These are phyloP conservation scores for Zea luxurians DNA, from an alignment of 176 grass and related monocot genomes.

Conservation along the genomic window DNA sequence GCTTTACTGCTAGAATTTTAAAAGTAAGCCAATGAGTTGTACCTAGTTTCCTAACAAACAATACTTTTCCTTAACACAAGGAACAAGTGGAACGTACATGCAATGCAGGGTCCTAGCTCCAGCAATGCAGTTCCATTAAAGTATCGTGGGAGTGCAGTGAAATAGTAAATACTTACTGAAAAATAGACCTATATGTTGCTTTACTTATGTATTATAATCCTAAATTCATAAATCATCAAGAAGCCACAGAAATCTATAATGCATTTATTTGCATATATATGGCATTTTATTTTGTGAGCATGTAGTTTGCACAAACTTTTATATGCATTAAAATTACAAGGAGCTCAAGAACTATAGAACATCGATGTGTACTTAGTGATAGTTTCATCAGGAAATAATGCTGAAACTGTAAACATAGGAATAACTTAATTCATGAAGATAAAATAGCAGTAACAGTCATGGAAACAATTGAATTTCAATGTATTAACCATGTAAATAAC, in stretches of 20 bases:
- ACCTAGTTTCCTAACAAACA: not conserved
- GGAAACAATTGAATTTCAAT: not conserved
- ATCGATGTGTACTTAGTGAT: not conserved
- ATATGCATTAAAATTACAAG: not conserved
- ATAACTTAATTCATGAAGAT: not conserved
- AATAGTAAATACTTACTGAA: not conserved
- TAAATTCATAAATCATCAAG: not conserved
- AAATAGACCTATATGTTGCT: not conserved
- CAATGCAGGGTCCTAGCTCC: not conserved
- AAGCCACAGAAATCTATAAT: not conserved
- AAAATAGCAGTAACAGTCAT: not conserved
- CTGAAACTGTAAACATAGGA: not conserved
- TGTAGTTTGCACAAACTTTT: not conserved
- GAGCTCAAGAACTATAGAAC: not conserved
- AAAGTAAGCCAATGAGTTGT: not conserved
- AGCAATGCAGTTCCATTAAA: conserved; percentile 1
- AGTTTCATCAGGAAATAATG: not conserved
- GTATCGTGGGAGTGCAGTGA: not conserved
- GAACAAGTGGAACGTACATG: not conserved
- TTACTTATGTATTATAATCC: not conserved
- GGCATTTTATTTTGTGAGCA: not conserved
- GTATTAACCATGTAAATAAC: not conserved
- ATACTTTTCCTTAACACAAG: not conserved
- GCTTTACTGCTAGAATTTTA: not conserved
- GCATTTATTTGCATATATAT: not conserved